Base-by-base conservation (phyloP, 345 rosid species). In the Rubroshorea leprosula region DNA sequence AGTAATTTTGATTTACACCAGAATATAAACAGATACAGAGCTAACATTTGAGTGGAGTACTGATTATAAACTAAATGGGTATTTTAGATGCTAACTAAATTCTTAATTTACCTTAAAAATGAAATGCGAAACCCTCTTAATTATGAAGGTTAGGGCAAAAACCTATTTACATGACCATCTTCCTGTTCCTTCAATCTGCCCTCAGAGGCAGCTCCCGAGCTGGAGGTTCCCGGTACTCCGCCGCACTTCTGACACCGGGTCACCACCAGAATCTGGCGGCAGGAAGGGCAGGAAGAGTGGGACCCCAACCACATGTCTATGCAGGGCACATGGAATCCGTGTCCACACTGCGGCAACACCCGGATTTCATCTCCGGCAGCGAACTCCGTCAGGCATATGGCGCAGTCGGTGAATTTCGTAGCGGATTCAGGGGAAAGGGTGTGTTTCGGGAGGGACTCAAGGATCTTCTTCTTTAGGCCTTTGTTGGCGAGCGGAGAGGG, bases 391-490 rank as follows among this genome's bases (percentile, higher is more conserved):
- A 87, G 49, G 74, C 99, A 94, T 54, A 90, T 84, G 8, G 90
- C 85, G 60, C 99, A 94, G 45, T 90, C 96, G 39, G 87, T 57
- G 76, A 77, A 39, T 26, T 65, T 76, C 38, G 67, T 48, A 1
- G 75, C 54, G 24, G 80, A 68, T 16, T 81, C 96, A 43, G 76
- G 65, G 8, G 83, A 68, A 78, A 78, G 76, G 17, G 82, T 70
- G 45, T 67, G 71, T 54, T 75, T 85, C 18, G 99, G 99, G 10
- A 93, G 78, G n/a, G 97, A 70, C 13, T 71, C 74, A 63, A 93
- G 86, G 67, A 85, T 64, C 73, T 93, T 89, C 82, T 87, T 89
- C 67, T 89, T 85, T 3, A 93, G 55, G 2, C 96, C 96, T 57
- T 83, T 89, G 74, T 83, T 89, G 22, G 97, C 90, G 0, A 74